A percentile compares a stretch with the other conserved stretches of the same genome.
Evolutionary conservation across 73 alveolate species (phyloP).

Genomic region (Diophrys sp.): DNA sequence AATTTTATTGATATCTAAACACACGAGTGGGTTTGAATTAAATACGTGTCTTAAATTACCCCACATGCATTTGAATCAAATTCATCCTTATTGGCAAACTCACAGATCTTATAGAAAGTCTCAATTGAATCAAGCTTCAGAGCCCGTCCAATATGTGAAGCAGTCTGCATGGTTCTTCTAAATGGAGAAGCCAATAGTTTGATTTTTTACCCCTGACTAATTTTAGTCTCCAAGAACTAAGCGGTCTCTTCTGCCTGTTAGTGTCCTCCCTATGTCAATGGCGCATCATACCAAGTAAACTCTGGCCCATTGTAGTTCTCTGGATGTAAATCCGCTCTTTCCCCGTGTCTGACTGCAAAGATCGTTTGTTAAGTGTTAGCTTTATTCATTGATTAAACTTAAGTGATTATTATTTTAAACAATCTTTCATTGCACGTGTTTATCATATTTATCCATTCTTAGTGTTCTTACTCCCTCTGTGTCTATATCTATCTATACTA

Average conservation of each 20-base stretch:
- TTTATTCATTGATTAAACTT: too few species aligned
- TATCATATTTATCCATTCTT: too few species aligned
- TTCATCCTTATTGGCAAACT: neutral
- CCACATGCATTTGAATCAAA: too few species aligned
- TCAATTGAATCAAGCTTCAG: neutral
- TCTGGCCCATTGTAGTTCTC: neutral
- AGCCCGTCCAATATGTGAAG: neutral
- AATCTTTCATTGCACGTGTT: too few species aligned
- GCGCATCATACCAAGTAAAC: neutral
- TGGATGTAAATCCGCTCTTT: neutral
- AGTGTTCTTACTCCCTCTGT: too few species aligned
- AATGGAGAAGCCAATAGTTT: neutral
- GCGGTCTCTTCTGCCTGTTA: neutral
- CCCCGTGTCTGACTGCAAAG: conserved; percentile 4
- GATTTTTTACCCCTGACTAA: neutral
- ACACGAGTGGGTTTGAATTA: neutral
- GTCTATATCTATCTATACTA: too few species aligned
- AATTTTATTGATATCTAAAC: neutral
- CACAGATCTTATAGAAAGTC: neutral
- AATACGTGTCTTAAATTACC: too few species aligned
- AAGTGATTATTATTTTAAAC: too few species aligned
- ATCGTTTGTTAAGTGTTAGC: too few species aligned
- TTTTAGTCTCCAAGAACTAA: neutral
- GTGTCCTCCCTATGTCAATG: neutral
- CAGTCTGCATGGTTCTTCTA: neutral